Evolutionary conservation across 2,329 filamentous ascomycete species (phyloP).

Genomic region (Fusarium heterosporum): DNA sequence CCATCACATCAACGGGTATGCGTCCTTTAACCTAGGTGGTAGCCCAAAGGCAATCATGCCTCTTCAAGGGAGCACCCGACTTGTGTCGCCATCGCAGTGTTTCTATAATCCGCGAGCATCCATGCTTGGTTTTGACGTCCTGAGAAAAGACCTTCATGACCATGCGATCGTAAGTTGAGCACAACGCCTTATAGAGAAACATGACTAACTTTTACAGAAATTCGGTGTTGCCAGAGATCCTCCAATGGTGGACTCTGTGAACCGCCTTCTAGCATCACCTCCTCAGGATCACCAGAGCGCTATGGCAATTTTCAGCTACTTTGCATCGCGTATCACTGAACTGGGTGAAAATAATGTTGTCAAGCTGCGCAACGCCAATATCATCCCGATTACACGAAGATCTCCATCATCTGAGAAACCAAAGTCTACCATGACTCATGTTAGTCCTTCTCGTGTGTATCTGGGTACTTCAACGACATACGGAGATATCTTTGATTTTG

Average conservation of each 20-base stretch:
- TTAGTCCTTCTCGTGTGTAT: conserved; percentile 81
- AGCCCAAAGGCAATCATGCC: conserved; percentile 75
- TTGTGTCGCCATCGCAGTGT: conserved; percentile 80
- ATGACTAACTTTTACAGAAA: conserved; percentile 60
- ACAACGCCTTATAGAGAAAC: background rate
- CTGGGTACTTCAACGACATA: conserved; percentile 78
- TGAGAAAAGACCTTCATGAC: conserved; percentile 79
- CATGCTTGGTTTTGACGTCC: conserved; percentile 82
- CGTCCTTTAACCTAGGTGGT: conserved; percentile 67
- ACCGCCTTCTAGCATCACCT: conserved; percentile 76
- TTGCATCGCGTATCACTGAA: conserved; percentile 81
- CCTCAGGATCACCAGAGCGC: conserved; percentile 76
- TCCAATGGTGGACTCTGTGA: conserved; percentile 79
- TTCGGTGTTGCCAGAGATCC: conserved; percentile 90
- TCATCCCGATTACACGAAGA: conserved; percentile 74
- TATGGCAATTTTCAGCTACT: conserved; percentile 81
- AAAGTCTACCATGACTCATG: conserved; percentile 49
- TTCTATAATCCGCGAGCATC: conserved; percentile 84
- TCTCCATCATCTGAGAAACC: conserved; percentile 57
- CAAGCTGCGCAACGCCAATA: conserved; percentile 71
- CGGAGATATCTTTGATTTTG: conserved; percentile 94
- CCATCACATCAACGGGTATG: conserved; percentile 82
- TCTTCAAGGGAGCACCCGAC: conserved; percentile 72
- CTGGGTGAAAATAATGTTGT: conserved; percentile 71
- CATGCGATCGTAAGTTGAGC: conserved; percentile 72